Evolutionary conservation across 2,329 filamentous ascomycete species (phyloP), one percentile per base, ranked within the genome.

Genomic region (Metarhizium sp.): DNA sequence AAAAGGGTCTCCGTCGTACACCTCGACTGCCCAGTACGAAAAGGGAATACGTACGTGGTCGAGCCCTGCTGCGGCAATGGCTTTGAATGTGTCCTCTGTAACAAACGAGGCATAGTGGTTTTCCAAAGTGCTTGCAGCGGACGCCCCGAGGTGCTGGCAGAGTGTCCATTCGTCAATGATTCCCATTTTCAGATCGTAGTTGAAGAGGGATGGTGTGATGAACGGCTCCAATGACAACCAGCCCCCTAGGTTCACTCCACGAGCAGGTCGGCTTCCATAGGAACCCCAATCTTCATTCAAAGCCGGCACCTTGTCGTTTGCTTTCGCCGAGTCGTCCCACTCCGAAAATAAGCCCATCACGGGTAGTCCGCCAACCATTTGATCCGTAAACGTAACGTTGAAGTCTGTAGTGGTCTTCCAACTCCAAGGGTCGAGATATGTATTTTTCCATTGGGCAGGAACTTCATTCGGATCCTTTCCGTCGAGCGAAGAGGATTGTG

Each of bases 1-100:
- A 66, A 96, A 99, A 2, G 92, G 90, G 65, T 99, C 94, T 47
- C 78, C 84, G 32, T 89, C 85, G 69, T 95, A 96, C 0, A 85
- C 87, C 56, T 85, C 82, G 2, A 97, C 85, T 0, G 92, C 90
- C 94, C 94, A 99, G 76, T 99, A 99, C 10, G 87, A 90, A 69
- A 87, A 97, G 0, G 89, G 91, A 54, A 99, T 96, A 54, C 94
- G 87, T n/a, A 99, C 88, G 67, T 99, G 94, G 67, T 99, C 94
- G 49, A 99, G 82, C 0, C 94, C 94, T 1, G 94, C 94, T 43
- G 83, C 85, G 51, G 84, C 84, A 57, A 99, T 96, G 45, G 92
- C 87, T 55, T 78, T 78, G 69, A 97, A 96, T 2, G 89, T 91
- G 56, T 87, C 75, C 67, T 95, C 90, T 0, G 82, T 92, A 47